Evolutionary conservation across 129 eudicot genomes (phyloP).

Genomic region (Flaveria sonorensis): DNA sequence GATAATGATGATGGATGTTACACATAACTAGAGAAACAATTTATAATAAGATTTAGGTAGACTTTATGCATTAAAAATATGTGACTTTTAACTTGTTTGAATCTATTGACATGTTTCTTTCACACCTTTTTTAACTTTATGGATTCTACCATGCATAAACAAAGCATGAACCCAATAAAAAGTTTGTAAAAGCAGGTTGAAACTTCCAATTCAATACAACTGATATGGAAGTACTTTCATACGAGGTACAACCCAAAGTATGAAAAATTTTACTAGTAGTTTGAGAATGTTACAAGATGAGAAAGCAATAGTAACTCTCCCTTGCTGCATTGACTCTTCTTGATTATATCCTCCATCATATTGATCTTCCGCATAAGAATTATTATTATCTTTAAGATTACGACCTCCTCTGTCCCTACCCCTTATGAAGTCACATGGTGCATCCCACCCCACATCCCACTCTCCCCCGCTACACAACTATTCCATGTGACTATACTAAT

Average conservation of each 20-base stretch:
- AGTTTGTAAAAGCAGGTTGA: neutral
- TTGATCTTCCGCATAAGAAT: conserved; percentile 56
- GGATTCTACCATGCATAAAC: no score
- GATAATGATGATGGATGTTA: no score
- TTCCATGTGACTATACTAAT: neutral
- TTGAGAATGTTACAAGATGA: neutral
- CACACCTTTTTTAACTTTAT: no score
- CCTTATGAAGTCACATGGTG: conserved; percentile 56
- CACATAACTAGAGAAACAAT: no score
- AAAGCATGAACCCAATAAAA: no score
- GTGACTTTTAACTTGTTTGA: no score
- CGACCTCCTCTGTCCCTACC: conserved; percentile 79
- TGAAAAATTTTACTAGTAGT: neutral
- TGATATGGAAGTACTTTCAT: neutral
- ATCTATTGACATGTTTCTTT: no score
- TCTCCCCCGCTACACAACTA: conserved; percentile 37
- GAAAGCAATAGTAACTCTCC: no score
- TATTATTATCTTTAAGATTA: conserved; percentile 47
- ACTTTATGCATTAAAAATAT: no score
- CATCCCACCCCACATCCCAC: conserved; percentile 79
- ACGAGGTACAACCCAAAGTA: neutral
- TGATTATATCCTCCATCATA: conserved; percentile 68
- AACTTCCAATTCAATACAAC: neutral
- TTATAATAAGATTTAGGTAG: no score
- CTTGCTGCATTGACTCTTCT: conserved; percentile 42